Evolutionary conservation across 306 rosid genomes (phyloP).

Genomic region (Gillenia trifoliata): DNA sequence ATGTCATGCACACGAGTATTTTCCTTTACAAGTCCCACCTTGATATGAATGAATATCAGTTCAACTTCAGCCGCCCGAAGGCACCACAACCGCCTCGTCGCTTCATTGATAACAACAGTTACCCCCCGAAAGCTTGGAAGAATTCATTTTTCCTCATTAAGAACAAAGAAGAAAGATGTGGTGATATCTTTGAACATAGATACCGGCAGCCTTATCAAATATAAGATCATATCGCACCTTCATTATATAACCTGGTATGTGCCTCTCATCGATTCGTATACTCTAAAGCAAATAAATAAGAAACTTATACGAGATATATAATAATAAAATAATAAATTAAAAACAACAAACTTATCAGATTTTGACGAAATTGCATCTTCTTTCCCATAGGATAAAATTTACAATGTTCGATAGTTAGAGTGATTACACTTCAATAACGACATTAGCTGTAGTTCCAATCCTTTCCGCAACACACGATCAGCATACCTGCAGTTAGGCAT

Average conservation of each 20-base stretch:
- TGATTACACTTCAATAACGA: too few relatives aligned
- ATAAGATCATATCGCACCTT: slow-evolving; percentile 46
- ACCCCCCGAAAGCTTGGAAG: slow-evolving; percentile 52
- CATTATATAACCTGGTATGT: slow-evolving; percentile 82
- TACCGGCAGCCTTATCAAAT: neutral
- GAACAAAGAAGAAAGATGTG: slow-evolving; percentile 3
- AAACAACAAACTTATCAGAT: slow-evolving; percentile 14
- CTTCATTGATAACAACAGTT: slow-evolving; percentile 70
- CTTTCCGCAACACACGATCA: too few relatives aligned
- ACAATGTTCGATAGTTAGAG: too few relatives aligned
- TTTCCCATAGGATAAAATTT: slow-evolving; percentile 90
- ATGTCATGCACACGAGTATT: slow-evolving; percentile 18
- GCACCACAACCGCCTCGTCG: slow-evolving; percentile 82
- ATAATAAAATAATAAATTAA: neutral
- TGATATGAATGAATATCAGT: slow-evolving; percentile 98
- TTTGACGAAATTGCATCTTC: slow-evolving; percentile 52
- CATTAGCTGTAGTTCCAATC: too few relatives aligned
- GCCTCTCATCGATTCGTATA: slow-evolving; percentile 85
- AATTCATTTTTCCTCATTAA: neutral
- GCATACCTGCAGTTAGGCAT: too few relatives aligned
- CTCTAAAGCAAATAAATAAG: too few relatives aligned
- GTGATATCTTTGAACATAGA: slow-evolving; percentile 1
- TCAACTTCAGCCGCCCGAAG: slow-evolving; percentile 93
- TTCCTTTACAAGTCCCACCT: slow-evolving; percentile 48
- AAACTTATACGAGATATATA: slow-evolving; percentile 21